Conservation (phyloP, 176 grass and related monocot genomes). For the Phoenix dactylifera region DNA sequence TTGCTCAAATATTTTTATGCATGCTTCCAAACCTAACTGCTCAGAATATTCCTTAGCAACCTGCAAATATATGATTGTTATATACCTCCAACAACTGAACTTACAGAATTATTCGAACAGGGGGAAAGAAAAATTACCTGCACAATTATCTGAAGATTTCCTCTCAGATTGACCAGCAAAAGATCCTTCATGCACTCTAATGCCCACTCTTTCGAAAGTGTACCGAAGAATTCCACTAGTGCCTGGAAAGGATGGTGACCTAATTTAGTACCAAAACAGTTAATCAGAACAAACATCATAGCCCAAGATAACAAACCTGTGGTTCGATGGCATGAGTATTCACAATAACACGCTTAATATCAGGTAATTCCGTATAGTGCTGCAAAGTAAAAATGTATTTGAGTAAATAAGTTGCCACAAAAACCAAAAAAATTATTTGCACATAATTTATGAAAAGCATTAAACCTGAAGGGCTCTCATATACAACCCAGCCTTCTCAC, state of each 20-base stretch:
- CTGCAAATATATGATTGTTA: constrained; percentile 27
- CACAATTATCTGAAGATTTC: constrained; percentile 97
- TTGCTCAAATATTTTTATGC: constrained; percentile 96
- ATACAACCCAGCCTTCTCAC: constrained; percentile 94
- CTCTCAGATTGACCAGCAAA: constrained; percentile 79
- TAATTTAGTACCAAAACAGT: neutral
- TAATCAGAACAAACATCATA: neutral
- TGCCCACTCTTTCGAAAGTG: constrained; percentile 86
- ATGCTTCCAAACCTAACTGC: constrained; percentile 71
- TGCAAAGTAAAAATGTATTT: constrained; percentile 33
- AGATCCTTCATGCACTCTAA: constrained; percentile 99
- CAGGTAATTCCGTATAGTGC: constrained; percentile 89
- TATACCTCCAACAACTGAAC: neutral
- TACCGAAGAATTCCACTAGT: constrained; percentile 97
- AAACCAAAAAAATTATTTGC: neutral
- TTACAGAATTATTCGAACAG: neutral
- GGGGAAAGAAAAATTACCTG: constrained; percentile 35
- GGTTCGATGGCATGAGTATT: constrained; percentile 97
- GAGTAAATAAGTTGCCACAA: constrained; percentile 10
- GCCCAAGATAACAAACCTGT: constrained; percentile 53
- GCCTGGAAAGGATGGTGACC: constrained; percentile 25
- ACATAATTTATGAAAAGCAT: constrained; percentile 14
- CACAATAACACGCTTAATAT: constrained; percentile 93
- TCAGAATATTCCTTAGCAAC: constrained; percentile 89
- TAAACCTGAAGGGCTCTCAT: constrained; percentile 86